phyloP scores from a whole-genome alignment of 2,329 filamentous ascomycete species.

The Aspergillus chevalieri region DNA sequence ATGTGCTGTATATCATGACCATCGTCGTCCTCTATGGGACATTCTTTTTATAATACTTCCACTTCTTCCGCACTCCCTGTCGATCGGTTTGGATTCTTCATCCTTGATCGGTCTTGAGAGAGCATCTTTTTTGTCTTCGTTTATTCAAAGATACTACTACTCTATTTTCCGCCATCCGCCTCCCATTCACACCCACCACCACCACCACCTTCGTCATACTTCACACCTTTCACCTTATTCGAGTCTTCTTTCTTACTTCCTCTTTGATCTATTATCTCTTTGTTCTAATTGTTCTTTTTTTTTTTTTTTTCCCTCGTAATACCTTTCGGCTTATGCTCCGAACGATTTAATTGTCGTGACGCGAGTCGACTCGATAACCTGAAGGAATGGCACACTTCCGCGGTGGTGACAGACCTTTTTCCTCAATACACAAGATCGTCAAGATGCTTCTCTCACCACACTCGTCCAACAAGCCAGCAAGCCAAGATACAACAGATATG shows the following conservation, averaged over 20 bases:
- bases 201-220: neutral
- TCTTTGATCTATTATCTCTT: slow-evolving; percentile 5
- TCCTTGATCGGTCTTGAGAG: slow-evolving; percentile 24
- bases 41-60: slow-evolving; percentile 8
- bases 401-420: slow-evolving; percentile 25
- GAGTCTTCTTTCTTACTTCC: neutral
- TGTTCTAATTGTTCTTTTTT: neutral
- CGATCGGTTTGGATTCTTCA: slow-evolving; percentile 16
- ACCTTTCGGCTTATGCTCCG: slow-evolving; percentile 1
- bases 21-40: slow-evolving; percentile 32
- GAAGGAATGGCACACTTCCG: slow-evolving; percentile 28
- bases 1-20: slow-evolving; percentile 40
- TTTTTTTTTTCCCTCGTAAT: neutral
- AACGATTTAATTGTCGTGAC: slow-evolving; percentile 5
- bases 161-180: slow-evolving; percentile 3
- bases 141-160: neutral
- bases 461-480: slow-evolving; percentile 27
- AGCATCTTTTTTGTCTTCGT: slow-evolving; percentile 13
- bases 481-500: slow-evolving; percentile 55
- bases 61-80: slow-evolving; percentile 17
- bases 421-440: slow-evolving; percentile 35
- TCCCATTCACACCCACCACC: neutral
- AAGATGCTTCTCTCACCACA: slow-evolving; percentile 42
- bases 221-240: neutral
- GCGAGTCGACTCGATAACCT: neutral